These are phyloP conservation scores for Vishniacozyma victoriae DNA, from an alignment of 768 basidiomycete species.

Conservation along the genomic window DNA sequence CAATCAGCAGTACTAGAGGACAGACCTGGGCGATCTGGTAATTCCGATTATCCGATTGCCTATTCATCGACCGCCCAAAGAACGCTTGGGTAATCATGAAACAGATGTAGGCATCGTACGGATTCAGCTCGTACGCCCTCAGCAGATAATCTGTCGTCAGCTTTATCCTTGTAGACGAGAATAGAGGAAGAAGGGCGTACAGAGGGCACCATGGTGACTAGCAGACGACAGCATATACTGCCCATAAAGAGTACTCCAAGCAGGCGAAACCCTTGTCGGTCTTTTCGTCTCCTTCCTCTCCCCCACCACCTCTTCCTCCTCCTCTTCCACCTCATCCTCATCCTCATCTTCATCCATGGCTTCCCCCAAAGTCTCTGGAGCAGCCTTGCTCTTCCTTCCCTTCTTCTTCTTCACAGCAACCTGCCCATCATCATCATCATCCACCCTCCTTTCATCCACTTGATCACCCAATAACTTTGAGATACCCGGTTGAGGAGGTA, in stretches of 20 bases:
- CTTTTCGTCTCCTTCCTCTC: conserved; percentile 1
- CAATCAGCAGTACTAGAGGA: background rate
- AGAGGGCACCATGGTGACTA: conserved; percentile 85
- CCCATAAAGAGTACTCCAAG: conserved; percentile 62
- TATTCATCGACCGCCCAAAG: conserved; percentile 82
- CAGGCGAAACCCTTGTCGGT: conserved; percentile 22
- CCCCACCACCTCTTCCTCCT: background rate
- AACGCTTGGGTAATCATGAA: conserved; percentile 77
- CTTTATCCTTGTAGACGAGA: background rate
- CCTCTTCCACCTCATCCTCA: background rate
- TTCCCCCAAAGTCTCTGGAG: too few relatives aligned
- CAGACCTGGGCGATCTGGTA: conserved; percentile 72
- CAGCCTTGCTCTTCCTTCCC: background rate
- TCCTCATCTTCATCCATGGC: conserved; percentile 8
- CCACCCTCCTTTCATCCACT: background rate
- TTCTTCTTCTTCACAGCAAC: background rate
- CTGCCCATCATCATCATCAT: conserved; percentile 18
- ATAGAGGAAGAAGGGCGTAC: conserved; percentile 56
- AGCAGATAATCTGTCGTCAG: conserved; percentile 68
- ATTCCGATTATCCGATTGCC: conserved; percentile 89
- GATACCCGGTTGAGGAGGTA: background rate
- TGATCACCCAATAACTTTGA: conserved; percentile 9
- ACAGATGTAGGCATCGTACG: conserved; percentile 77
- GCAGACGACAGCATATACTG: conserved; percentile 75
- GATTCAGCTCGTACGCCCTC: conserved; percentile 78